Percentiles rank a stretch among this genome's conserved stretches.
These are phyloP conservation scores for Taphrina sp. DNA, from an alignment of 1,139 yeast genomes.

Conservation along the genomic window DNA sequence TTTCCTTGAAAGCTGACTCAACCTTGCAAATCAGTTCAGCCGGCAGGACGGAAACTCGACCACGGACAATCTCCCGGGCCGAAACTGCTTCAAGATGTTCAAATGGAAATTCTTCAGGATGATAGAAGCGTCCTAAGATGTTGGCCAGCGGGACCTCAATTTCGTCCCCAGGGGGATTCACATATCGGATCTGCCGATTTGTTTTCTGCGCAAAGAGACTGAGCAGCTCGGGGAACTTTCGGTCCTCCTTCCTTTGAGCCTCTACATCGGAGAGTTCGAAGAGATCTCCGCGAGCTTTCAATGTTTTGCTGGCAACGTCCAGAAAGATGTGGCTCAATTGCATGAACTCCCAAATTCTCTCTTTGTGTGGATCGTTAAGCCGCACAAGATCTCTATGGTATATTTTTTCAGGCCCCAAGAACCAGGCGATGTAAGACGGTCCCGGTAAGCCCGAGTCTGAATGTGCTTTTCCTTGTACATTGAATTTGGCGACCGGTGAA, in stretches of 20 bases:
- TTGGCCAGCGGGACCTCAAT: slow-evolving; percentile 6
- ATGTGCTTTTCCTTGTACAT: background rate
- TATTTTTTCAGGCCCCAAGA: slow-evolving; percentile 10
- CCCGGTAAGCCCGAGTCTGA: slow-evolving; percentile 9
- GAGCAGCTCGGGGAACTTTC: no score
- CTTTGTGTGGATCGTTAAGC: background rate
- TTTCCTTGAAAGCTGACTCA: slow-evolving; percentile 42
- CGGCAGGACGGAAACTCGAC: slow-evolving; percentile 3
- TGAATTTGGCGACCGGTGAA: slow-evolving; percentile 9
- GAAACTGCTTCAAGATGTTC: background rate
- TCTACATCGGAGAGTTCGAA: slow-evolving; percentile 7
- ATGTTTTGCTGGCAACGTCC: slow-evolving; percentile 5
- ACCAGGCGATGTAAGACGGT: slow-evolving; percentile 10
- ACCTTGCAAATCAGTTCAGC: background rate
- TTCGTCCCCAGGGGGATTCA: slow-evolving; percentile 5
- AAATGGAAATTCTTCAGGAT: background rate
- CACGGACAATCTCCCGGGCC: background rate
- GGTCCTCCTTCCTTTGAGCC: no score
- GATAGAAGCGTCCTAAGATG: slow-evolving; percentile 8
- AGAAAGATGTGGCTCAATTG: slow-evolving; percentile 11
- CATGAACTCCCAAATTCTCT: slow-evolving; percentile 6
- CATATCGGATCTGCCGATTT: background rate
- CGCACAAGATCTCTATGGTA: slow-evolving; percentile 14
- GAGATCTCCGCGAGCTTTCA: slow-evolving; percentile 11
- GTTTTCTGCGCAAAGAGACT: no score